Evolutionary conservation across 1,284 basidiomycete genomes (phyloP), one percentile per base, ranked within the genome.

Genomic region (Irpex lacteus): DNA sequence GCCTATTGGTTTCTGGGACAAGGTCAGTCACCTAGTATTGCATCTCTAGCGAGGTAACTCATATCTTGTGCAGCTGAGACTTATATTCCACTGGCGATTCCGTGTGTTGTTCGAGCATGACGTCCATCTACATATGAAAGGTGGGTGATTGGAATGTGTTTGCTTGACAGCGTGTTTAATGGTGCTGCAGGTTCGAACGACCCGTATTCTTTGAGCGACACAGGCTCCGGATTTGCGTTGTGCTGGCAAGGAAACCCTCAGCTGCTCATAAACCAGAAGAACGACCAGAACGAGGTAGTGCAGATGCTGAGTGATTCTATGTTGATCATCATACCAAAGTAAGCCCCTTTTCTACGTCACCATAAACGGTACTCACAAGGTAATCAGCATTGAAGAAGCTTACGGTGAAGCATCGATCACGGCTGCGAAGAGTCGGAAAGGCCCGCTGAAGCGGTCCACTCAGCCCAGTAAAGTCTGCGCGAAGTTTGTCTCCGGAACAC

Each of bases 1-100:
- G 11, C 84, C 87, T 26, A 75, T 97, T 62, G 96, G 95, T 1
- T 98, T 98, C 76, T 98, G 97, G 97, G 96, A 98, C 70, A 91
- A 91, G 79, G 89, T 87, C 65, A 66, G 73, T 67, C 2, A 11
- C n/a, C 21, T 5, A 26, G 50, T 9, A 21, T 1, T 19, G 50
- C 13, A 18, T 18, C 3, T 53, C 9, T 26, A 3, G 19, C 19
- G 0, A 9, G 21, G 1, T 53, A 9, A 53, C 21, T 18, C n/a
- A 53, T 4, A 9, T 26, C 0, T 53, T 9, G 4, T 53, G n/a
- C 74, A 98, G 88, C 78, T 98, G 70, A 84, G 94, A 47, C 80
- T 98, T 15, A 80, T 93, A 15, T 84, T 97, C 66, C 96, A 98
- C 72, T 96, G 96, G 89, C 87, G 82, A 47, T 74, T 92, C n/a